Evolutionary conservation across 2,329 filamentous ascomycete species (phyloP), one percentile per base, ranked within the genome.

Genomic region (Zasmidium angulare): DNA sequence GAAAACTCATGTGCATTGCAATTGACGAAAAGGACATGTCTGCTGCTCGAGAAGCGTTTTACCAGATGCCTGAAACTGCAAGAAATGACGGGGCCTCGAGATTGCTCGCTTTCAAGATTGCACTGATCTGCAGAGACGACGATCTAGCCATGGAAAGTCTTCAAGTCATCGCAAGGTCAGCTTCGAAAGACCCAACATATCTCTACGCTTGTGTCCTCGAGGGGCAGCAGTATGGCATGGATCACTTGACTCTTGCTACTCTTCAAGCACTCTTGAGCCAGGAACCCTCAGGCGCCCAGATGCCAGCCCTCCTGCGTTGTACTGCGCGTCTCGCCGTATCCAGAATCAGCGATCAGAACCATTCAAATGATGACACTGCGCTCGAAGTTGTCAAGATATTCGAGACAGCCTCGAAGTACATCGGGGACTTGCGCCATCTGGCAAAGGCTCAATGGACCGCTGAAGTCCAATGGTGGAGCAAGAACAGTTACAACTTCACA

Each of bases 381-480:
- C 55, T 75, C 22, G 83, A 88, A 65, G 68, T 89, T 4, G 87
- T 86, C 63, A 77, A 74, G 6, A 65, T 82, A 0, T 83, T 86
- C 62, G 82, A 85, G 69, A 77, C 72, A 58, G 76, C 75, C 73
- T 80, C 81, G 19, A 72, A 75, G 1, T 76, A 78, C 46, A 76
- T 79, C 22, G 81, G 74, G 59, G 74, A 63, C 71, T 19, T 75
- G 69, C 77, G 77, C 63, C 54, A 63, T 50, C 51, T 51, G 12
- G 71, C 67, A 46, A 67, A 76, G 19, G 78, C 77, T 9, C 73
- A 75, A 29, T 83, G 75, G 62, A 59, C 81, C 0, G 72, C 79
- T 2, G 91, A 96, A 67, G 78, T 96, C 2, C 83, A 93, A 65
- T 96, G 91, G 91, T 93, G 96, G 71, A 88, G 87, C 40, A 87